These are phyloP conservation scores for Grosmannia clavigera DNA, from an alignment of 2,329 filamentous ascomycete genomes.

Conservation along the genomic window DNA sequence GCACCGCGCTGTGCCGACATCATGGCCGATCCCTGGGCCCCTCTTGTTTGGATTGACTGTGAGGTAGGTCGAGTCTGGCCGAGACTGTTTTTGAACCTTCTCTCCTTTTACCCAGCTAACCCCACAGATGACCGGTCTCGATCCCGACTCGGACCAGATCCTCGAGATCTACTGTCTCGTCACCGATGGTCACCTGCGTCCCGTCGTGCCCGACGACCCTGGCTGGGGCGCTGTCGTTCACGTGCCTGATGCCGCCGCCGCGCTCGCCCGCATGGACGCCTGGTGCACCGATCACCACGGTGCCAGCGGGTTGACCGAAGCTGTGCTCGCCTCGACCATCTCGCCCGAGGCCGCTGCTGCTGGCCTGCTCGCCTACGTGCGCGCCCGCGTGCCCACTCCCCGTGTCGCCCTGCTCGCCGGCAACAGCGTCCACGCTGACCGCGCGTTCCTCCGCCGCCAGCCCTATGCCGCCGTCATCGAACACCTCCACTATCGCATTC, in stretches of 20 bases:
- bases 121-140: slow-evolving; percentile 79
- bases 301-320: slow-evolving; percentile 66
- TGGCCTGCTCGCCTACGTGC: slow-evolving; percentile 66
- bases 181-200: slow-evolving; percentile 59
- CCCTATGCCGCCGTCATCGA: slow-evolving; percentile 65
- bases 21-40: slow-evolving; percentile 4
- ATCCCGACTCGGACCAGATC: slow-evolving; percentile 68
- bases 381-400: slow-evolving; percentile 53
- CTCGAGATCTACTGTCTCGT: slow-evolving; percentile 88
- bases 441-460: slow-evolving; percentile 60
- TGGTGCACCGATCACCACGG: slow-evolving; percentile 82
- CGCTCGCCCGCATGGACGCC: slow-evolving; percentile 67
- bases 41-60: slow-evolving; percentile 12
- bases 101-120: background rate
- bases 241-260: slow-evolving; percentile 50
- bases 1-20: background rate
- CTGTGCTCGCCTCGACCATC: slow-evolving; percentile 60
- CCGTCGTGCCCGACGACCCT: slow-evolving; percentile 49
- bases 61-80: slow-evolving; percentile 4
- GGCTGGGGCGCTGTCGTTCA: slow-evolving; percentile 77
- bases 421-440: slow-evolving; percentile 87
- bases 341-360: slow-evolving; percentile 61
- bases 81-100: background rate
- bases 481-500: slow-evolving; percentile 76
- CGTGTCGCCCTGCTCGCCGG: slow-evolving; percentile 68